A percentile compares a stretch with the other conserved stretches of the same genome.
phyloP scores from a whole-genome alignment of 345 rosid species.

The Citrus hindsii region DNA sequence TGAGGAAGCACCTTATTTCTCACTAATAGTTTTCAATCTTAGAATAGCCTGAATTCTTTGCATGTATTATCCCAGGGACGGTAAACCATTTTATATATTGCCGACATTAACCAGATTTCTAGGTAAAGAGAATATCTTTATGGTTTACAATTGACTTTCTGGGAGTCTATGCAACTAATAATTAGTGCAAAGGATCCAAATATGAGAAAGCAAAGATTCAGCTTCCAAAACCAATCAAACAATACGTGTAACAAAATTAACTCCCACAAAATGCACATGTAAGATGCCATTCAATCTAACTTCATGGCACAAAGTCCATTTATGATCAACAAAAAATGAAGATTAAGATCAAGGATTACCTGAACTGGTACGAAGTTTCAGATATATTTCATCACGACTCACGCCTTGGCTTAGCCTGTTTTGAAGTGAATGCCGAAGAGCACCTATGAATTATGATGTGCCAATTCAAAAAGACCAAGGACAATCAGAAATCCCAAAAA shows the following conservation, averaged over 20 bases:
- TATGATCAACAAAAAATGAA: background rate
- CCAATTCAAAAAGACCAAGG: slow-evolving; percentile 20
- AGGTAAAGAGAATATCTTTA: background rate
- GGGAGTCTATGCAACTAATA: background rate
- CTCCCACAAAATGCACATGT: background rate
- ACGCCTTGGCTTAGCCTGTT: slow-evolving; percentile 88
- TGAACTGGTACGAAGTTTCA: slow-evolving; percentile 90
- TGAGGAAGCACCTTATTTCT: background rate
- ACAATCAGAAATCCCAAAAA: slow-evolving; percentile 15
- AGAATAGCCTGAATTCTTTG: background rate
- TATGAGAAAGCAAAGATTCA: too few relatives aligned
- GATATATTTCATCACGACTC: slow-evolving; percentile 83
- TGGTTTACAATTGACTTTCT: background rate
- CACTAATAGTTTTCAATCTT: background rate
- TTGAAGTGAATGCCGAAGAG: slow-evolving; percentile 86
- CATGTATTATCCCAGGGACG: background rate
- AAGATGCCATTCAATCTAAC: background rate
- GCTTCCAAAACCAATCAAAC: background rate
- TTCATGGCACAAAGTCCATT: background rate
- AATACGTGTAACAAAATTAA: background rate
- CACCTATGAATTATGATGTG: slow-evolving; percentile 55
- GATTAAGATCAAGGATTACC: slow-evolving; percentile 32
- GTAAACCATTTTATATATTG: background rate
- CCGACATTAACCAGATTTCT: background rate
- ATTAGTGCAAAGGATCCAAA: background rate